These are phyloP conservation scores for Trichoderma sp. DNA, from an alignment of 2,329 filamentous ascomycete genomes.

Conservation along the genomic window DNA sequence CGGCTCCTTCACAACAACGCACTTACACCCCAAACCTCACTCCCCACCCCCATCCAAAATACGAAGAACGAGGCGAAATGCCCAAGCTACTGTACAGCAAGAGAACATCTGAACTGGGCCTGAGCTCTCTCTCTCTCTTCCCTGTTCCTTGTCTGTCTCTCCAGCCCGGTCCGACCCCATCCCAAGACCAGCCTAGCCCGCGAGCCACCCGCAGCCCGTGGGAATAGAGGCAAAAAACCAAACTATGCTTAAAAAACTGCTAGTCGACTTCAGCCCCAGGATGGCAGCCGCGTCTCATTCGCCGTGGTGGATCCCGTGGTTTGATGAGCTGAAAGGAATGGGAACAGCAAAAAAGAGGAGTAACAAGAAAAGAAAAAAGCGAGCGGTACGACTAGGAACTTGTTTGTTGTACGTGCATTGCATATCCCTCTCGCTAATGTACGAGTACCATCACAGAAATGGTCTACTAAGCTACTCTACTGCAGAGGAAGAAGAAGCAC, in stretches of 20 bases:
- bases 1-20: background rate
- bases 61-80: background rate
- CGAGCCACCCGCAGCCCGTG: constrained; percentile 8
- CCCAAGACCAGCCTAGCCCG: background rate
- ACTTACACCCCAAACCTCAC: background rate
- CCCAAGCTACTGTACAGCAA: background rate
- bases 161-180: background rate
- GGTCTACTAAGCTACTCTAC: background rate
- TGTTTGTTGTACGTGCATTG: background rate
- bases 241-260: constrained; percentile 10
- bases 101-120: background rate
- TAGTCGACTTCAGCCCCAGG: background rate
- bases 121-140: background rate
- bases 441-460: no score
- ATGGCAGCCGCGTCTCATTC: constrained; percentile 5
- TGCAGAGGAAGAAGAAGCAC: background rate
- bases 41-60: background rate
- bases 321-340: constrained; percentile 19
- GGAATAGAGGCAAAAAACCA: background rate
- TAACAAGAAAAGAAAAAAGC: background rate
- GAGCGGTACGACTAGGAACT: background rate
- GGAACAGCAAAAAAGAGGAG: background rate
- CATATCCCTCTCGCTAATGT: background rate
- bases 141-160: background rate
- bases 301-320: constrained; percentile 6